phyloP scores from a whole-genome alignment of 345 rosid genomes.

The Combretum micranthum region DNA sequence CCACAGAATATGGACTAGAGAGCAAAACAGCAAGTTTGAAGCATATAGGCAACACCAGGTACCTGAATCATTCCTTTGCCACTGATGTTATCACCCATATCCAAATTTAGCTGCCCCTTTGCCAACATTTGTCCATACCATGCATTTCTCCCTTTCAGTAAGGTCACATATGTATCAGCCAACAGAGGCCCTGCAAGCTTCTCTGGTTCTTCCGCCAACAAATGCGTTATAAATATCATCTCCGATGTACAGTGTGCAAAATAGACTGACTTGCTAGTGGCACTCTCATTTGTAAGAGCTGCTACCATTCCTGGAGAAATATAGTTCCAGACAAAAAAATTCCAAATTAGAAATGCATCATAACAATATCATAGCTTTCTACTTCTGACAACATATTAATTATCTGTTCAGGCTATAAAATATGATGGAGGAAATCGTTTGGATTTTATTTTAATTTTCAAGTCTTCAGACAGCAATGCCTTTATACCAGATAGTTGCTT shows the following conservation, averaged over 20 bases:
- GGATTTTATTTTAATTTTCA: too few species aligned
- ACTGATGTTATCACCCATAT: slow-evolving; percentile 75
- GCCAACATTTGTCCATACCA: slow-evolving; percentile 87
- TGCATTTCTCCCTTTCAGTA: slow-evolving; percentile 79
- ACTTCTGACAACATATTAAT: not conserved
- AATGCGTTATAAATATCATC: slow-evolving; percentile 83
- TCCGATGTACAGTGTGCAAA: slow-evolving; percentile 86
- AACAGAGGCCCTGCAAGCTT: slow-evolving; percentile 80
- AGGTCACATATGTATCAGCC: slow-evolving; percentile 75
- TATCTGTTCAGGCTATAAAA: too few species aligned
- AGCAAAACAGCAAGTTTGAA: too few species aligned
- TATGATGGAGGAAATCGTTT: too few species aligned
- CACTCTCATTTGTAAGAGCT: slow-evolving; percentile 75
- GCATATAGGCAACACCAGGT: not conserved
- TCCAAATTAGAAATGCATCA: not conserved
- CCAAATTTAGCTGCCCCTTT: slow-evolving; percentile 62
- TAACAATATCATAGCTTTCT: not conserved
- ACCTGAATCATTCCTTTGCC: slow-evolving; percentile 95
- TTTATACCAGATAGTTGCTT: too few species aligned
- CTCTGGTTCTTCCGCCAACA: slow-evolving; percentile 75
- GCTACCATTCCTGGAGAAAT: slow-evolving; percentile 64
- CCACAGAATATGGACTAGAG: too few species aligned
- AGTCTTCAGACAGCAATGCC: too few species aligned
- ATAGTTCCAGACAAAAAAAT: not conserved
- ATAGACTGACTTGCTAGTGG: slow-evolving; percentile 79